Conservation (phyloP, 2,329 filamentous ascomycete genomes). For the Hymenoscyphus infarciens region DNA sequence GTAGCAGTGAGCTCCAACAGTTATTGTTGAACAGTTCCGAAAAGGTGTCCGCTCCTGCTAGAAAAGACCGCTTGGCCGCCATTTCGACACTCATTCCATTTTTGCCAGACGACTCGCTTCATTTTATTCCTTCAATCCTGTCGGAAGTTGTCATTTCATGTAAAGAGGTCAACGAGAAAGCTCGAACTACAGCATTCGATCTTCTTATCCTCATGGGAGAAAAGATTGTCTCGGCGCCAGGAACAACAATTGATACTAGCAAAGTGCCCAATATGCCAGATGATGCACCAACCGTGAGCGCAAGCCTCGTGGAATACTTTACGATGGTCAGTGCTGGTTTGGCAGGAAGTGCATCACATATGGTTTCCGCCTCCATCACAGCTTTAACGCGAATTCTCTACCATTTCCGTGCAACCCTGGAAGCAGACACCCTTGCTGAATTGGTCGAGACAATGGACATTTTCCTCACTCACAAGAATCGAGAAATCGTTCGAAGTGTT, state of each 20-base stretch:
- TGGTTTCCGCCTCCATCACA: conserved; percentile 96
- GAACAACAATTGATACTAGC: conserved; percentile 75
- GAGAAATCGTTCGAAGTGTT: conserved; percentile 92
- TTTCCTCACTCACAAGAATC: conserved; percentile 93
- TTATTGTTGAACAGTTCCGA: conserved; percentile 76
- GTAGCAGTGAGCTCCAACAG: conserved; percentile 75
- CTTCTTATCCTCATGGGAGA: conserved; percentile 85
- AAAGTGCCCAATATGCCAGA: conserved; percentile 84
- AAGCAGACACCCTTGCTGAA: conserved; percentile 68
- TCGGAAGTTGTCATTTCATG: conserved; percentile 94
- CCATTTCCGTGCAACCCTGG: conserved; percentile 74
- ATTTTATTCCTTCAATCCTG: conserved; percentile 89
- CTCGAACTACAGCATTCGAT: conserved; percentile 83
- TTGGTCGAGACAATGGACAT: conserved; percentile 93
- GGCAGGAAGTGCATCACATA: conserved; percentile 88
- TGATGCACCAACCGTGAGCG: conserved; percentile 71
- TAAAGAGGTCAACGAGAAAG: conserved; percentile 97
- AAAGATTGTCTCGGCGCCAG: conserved; percentile 64
- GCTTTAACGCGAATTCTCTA: conserved; percentile 91
- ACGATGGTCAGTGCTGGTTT: conserved; percentile 97
- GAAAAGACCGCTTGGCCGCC: conserved; percentile 80
- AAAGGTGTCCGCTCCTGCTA: conserved; percentile 81
- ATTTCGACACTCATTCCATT: conserved; percentile 77
- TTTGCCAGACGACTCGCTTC: conserved; percentile 72
- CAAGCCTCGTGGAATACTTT: conserved; percentile 90